Evolutionary conservation across 352 stramenopile genomes (phyloP), one percentile per base, ranked within the genome.

Genomic region (Pythium rhizo-oryzae): DNA sequence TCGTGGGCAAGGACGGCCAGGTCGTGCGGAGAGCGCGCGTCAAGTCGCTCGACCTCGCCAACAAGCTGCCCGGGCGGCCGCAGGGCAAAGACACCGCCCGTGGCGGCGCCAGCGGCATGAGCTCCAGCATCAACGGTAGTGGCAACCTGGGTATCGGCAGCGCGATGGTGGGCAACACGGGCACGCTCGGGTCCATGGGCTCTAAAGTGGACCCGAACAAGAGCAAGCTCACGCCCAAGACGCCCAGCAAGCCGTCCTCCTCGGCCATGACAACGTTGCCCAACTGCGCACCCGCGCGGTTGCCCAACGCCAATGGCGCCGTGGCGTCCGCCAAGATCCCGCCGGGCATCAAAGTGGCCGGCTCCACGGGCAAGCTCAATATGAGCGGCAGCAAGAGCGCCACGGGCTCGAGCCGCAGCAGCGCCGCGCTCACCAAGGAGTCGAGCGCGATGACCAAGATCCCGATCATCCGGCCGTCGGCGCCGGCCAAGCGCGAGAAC

Each of bases 1-100:
- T 93, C 16, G 87, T 94, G 7, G 87, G 83, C 18, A 94, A 93
- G 52, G 87, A 94, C 28, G 87, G 87, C 2, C 87, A 94, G 67
- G 85, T 94, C n/a, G 82, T 92, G 44, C 87, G 85, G 35, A 77
- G 87, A 52, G 87, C 87, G 24, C 82, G 85, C 5, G 87, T 94
- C 50, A 94, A 94, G 77, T 92, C 82, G 2, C 80, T 94, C 9
- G 87, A 94, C 54, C 73, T 94, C 11, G 77, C 86, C 24, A 94
- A 89, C 60, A 93, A 92, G 67, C 76, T 94, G 12, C 70, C 68
- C 15, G 60, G 75, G 1, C 39, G 69, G 11, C 21, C 79, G 1
- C 78, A 85, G 33, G 81, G 79, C 5, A 92, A 90, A 72, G 84
- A 92, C 47, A 82, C 80, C 6, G 60, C 63, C 35, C 35, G 35